Percentiles rank a stretch among this genome's conserved stretches.
Conservation (phyloP, 306 rosid species). For the Biancaea sappan region DNA sequence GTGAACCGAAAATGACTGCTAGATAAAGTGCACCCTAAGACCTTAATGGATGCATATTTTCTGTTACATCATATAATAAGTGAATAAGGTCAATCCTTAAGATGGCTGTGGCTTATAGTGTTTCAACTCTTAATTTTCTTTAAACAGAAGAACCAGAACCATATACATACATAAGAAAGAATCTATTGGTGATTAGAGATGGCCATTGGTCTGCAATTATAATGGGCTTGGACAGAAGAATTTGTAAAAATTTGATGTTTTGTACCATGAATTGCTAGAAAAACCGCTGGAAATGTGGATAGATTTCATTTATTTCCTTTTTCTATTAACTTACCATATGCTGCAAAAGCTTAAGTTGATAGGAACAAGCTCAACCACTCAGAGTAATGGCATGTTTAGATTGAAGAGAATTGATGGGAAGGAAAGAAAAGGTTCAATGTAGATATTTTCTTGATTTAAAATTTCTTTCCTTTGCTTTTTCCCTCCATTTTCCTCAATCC, state of each 20-base stretch:
- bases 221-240: not conserved
- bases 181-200: not conserved
- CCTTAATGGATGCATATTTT: not conserved
- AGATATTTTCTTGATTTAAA: too few relatives aligned
- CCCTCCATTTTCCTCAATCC: too few relatives aligned
- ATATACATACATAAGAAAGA: conserved; percentile 2
- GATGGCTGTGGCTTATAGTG: not conserved
- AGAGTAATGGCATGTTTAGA: too few relatives aligned
- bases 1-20: conserved; percentile 2
- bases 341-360: not conserved
- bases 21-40: not conserved
- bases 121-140: conserved; percentile 14
- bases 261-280: not conserved
- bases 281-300: not conserved
- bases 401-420: too few relatives aligned
- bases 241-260: not conserved
- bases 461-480: too few relatives aligned
- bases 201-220: not conserved
- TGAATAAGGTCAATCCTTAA: conserved; percentile 8
- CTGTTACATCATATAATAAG: not conserved
- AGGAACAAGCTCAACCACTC: conserved; percentile 1
- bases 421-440: too few relatives aligned
- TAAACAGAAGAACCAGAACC: conserved; percentile 1
- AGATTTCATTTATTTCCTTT: not conserved
- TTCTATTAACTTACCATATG: not conserved